Percentiles rank a stretch among this genome's conserved stretches.
These are phyloP conservation scores for Paraurostyla sp. DNA, from an alignment of 73 alveolate genomes.

Conservation along the genomic window DNA sequence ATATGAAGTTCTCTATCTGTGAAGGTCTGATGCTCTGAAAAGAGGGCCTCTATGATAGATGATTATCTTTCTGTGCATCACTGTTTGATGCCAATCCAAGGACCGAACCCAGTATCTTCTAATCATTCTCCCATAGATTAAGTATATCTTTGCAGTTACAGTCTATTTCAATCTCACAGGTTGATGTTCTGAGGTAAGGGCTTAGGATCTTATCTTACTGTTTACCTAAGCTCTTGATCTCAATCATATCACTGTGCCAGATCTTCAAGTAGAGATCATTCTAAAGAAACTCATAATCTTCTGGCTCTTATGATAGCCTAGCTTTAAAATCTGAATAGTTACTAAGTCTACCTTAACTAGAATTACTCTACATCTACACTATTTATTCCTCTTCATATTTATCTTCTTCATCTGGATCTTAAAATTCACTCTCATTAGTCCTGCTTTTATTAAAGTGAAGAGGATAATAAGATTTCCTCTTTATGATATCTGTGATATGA, in stretches of 20 bases:
- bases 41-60: neutral
- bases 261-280: constrained; percentile 6
- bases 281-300: constrained; percentile 39
- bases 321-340: too few relatives aligned
- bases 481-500: neutral
- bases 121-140: constrained; percentile 59
- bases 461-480: constrained; percentile 43
- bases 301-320: too few relatives aligned
- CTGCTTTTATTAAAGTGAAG: neutral
- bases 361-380: too few relatives aligned
- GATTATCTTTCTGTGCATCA: neutral
- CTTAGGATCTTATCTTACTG: neutral
- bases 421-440: too few relatives aligned
- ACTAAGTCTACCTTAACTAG: neutral
- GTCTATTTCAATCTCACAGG: constrained; percentile 71
- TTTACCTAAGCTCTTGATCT: neutral
- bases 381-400: neutral
- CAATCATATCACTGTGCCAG: constrained; percentile 38
- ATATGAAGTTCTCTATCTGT: neutral
- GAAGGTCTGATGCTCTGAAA: neutral
- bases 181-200: constrained; percentile 46
- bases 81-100: too few relatives aligned
- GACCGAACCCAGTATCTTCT: neutral
- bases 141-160: constrained; percentile 44
- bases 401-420: neutral